These are phyloP conservation scores for Chlamydomonas incerta DNA, from an alignment of 139 green algal species.

Conservation along the genomic window DNA sequence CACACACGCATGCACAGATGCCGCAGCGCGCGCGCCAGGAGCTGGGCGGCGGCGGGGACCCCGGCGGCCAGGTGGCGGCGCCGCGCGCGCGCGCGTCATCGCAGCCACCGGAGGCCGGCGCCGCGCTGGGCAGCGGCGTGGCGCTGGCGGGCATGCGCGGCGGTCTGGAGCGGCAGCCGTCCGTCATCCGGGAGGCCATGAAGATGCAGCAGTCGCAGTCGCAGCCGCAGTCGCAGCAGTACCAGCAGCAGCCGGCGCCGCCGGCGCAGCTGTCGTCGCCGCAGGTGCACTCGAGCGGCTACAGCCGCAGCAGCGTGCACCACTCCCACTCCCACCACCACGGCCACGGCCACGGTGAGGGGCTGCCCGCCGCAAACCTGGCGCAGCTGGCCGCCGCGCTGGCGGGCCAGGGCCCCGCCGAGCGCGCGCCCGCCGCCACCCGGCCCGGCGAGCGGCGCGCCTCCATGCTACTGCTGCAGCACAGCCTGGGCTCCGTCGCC, in stretches of 20 bases:
- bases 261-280: not conserved
- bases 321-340: not conserved
- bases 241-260: not conserved
- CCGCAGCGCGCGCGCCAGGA: not conserved
- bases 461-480: too few species aligned
- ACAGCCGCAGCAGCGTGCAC: not conserved
- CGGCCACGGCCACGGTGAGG: too few species aligned
- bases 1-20: not conserved
- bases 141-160: not conserved
- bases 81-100: not conserved
- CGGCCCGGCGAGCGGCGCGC: not conserved
- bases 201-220: not conserved
- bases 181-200: slow-evolving; percentile 25
- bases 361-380: not conserved
- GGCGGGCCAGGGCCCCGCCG: not conserved
- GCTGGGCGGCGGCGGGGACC: not conserved
- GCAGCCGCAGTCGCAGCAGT: not conserved
- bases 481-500: not conserved
- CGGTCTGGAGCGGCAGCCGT: slow-evolving; percentile 4
- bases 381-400: not conserved
- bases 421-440: not conserved
- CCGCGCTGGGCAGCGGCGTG: not conserved
- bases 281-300: not conserved
- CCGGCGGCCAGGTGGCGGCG: not conserved
- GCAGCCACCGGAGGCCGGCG: not conserved